Base-by-base conservation (phyloP, 306 rosid genomes). In the Biancaea sappan region DNA sequence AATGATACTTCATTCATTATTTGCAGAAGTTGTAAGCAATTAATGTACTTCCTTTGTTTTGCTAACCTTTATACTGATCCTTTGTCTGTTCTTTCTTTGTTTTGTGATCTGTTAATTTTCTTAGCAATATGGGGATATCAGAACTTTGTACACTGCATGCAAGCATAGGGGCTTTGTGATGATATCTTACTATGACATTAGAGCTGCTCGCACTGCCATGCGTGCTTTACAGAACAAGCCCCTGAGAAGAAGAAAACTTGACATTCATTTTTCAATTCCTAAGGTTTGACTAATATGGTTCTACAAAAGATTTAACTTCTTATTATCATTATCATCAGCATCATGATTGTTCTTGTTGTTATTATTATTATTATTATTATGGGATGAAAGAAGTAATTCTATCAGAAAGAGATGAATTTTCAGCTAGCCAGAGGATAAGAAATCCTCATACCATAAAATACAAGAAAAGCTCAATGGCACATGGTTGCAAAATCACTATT, bases 151-250 rank as follows among this genome's bases (percentile, higher is more conserved):
- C 78, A 93, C 98, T 58, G 96, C 97, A 50, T 90, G 98, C 93
- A 93, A 93, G 88, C 98, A 90, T 78, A 81, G 98, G 73, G 98
- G 98, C 43, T 93, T 93, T 77, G 98, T 93, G 82, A 93, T 93
- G 98, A 93, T 93, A 81, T 93, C 98, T 40, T 93, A 93, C 87
- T 93, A 87, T 67, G 98, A 93, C 73, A 93, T 93, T 40, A 96
- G 97, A 79, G 88, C 92, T 64, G 97, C 98, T 86, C 98, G 98
- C 44, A 88, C 87, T 74, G 97, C 98, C 34, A 90, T 93, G 93
- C 98, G 98, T 41, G 86, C 88, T 11, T 83, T 93, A 77, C 98
- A 93, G 80, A 93, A 89, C 79, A 93, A 89, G 81, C 96, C 98
- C 50, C 77, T 93, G 88, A 87, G 97, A 75, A 85, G 98, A 63